Evolutionary conservation across 2,329 filamentous ascomycete genomes (phyloP), one percentile per base, ranked within the genome.

Genomic region (Colletotrichum brevisporum): DNA sequence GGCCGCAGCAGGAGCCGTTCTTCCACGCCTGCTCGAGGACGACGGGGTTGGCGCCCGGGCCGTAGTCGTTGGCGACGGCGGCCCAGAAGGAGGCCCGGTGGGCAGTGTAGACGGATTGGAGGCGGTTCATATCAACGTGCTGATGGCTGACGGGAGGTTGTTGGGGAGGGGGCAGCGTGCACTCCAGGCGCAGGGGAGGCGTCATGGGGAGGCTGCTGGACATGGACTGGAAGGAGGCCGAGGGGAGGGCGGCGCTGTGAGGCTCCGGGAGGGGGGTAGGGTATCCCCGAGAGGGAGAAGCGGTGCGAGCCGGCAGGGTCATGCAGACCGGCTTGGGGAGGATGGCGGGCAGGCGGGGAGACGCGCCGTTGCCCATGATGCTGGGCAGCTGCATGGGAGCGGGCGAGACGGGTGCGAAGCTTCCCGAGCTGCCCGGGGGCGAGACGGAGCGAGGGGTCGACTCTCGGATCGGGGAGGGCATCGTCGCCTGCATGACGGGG

Each of bases 21-120:
- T 84, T 86, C 90, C 91, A 94, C n/a, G 90, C 89, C 76, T 91
- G 90, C 80, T 94, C 92, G 21, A 94, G 84, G 41, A 89, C 83
- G 15, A 85, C 83, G 1, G 91, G 88, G 56, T 88, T 90, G 2
- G 85, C 85, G 41, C 89, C 87, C 15, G 83, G 79, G 61, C 92
- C 92, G 75, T 95, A 95, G 74, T 94, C 91, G 27, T 88, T 83
- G 36, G 92, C 92, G 43, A 95, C 87, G 55, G 88, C 85, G 41
- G 87, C 84, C 92, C 93, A 95, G 82, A 95, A 95, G 9, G 88
- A 87, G 58, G 86, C 84, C 51, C 91, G 89, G 79, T 94, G 92
- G 8, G 87, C 83, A 60, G 90, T 87, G 79, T 95, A 95, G 73
- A 94, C 88, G 69, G 87, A 84, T 55, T 89, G 87, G 26, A 95